These are phyloP conservation scores for Chalaropsis thielavioides DNA, from an alignment of 2,329 filamentous ascomycete species.

Conservation along the genomic window DNA sequence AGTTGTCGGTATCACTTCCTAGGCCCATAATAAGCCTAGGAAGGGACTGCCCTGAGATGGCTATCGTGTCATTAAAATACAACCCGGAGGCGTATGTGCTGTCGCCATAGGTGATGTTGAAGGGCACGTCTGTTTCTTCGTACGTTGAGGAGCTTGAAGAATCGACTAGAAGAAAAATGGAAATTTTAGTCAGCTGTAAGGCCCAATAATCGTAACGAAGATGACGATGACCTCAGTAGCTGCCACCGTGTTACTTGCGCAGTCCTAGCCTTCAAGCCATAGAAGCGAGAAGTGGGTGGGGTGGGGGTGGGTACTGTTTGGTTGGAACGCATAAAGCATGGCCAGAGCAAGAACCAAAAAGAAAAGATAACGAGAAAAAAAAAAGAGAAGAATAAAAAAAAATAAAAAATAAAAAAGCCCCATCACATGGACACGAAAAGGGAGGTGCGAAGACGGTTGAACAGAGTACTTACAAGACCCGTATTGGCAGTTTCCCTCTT, in stretches of 20 bases:
- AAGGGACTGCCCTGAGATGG: constrained; percentile 38
- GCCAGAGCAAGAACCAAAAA: neutral
- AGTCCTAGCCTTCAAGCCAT: too few relatives aligned
- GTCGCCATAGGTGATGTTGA: constrained; percentile 49
- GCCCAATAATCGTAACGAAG: neutral
- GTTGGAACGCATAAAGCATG: too few relatives aligned
- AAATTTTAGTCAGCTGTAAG: constrained; percentile 17
- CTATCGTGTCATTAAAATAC: constrained; percentile 44
- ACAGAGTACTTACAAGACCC: constrained; percentile 27
- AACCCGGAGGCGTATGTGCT: constrained; percentile 41
- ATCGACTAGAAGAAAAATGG: constrained; percentile 29
- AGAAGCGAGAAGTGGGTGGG: too few relatives aligned
- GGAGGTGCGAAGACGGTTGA: constrained; percentile 27
- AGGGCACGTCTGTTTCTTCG: constrained; percentile 30
- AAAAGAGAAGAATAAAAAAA: neutral
- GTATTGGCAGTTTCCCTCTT: constrained; percentile 18
- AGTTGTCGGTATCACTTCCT: constrained; percentile 38
- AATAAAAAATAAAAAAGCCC: neutral
- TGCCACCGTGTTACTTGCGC: too few relatives aligned
- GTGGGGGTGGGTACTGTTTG: too few relatives aligned
- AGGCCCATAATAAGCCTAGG: constrained; percentile 45
- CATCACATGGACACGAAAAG: neutral
- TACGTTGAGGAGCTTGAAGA: constrained; percentile 34
- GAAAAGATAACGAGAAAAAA: neutral
- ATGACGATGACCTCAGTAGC: neutral